phyloP scores from a whole-genome alignment of 1,284 basidiomycete species.

The Ceratobasidium sp. region DNA sequence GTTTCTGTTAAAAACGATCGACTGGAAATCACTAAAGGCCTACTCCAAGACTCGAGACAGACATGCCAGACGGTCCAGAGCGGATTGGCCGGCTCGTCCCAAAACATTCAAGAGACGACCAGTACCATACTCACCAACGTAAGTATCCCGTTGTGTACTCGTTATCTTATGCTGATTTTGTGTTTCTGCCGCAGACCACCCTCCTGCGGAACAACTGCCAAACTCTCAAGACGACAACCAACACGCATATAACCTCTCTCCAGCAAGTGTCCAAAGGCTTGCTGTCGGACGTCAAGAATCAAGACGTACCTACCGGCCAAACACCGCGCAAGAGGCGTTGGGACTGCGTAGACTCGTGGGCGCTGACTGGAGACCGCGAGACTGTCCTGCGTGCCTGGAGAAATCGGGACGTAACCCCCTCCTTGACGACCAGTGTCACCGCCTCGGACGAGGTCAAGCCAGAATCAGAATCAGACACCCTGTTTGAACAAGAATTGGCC shows the following conservation, averaged over 20 bases:
- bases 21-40: conserved; percentile 60
- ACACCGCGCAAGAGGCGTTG: conserved; percentile 78
- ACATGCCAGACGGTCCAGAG: conserved; percentile 54
- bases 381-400: conserved; percentile 64
- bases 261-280: conserved; percentile 64
- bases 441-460: conserved; percentile 21
- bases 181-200: conserved; percentile 8
- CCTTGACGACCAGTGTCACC: conserved; percentile 29
- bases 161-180: conserved; percentile 2
- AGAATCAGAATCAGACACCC: not conserved
- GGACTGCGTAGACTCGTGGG: conserved; percentile 75
- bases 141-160: conserved; percentile 47
- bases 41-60: conserved; percentile 64
- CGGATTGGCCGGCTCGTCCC: conserved; percentile 58
- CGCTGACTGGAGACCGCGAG: conserved; percentile 70
- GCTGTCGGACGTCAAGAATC: conserved; percentile 67
- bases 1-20: conserved; percentile 72
- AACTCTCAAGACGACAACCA: conserved; percentile 23
- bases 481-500: conserved; percentile 10
- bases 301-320: conserved; percentile 71
- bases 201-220: conserved; percentile 40
- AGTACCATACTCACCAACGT: conserved; percentile 64
- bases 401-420: conserved; percentile 31
- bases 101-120: conserved; percentile 62
- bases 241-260: conserved; percentile 60